A percentile compares a stretch with the other conserved stretches of the same genome.
phyloP scores from a whole-genome alignment of 1,284 basidiomycete genomes.

The Takashimella koratensis region DNA sequence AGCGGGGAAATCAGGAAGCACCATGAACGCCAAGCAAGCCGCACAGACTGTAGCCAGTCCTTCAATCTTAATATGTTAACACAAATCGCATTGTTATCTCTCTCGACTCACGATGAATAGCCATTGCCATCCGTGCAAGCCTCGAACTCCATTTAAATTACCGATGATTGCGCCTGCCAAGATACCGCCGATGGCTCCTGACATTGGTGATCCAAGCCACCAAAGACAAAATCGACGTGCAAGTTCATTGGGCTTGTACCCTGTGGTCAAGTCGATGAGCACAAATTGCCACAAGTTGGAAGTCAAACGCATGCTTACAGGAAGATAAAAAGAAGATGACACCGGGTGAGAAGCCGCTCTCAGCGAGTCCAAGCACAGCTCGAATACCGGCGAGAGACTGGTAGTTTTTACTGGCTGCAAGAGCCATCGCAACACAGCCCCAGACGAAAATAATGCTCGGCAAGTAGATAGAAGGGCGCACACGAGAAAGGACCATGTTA shows the following conservation, averaged over 20 bases:
- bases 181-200: conserved; percentile 28
- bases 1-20: conserved; percentile 39
- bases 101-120: conserved; percentile 7
- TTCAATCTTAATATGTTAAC: conserved; percentile 41
- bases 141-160: conserved; percentile 4
- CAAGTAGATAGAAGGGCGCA: conserved; percentile 24
- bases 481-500: conserved; percentile 23
- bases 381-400: conserved; percentile 16
- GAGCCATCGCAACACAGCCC: conserved; percentile 15
- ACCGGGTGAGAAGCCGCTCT: conserved; percentile 13
- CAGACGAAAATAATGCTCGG: conserved; percentile 23
- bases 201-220: conserved; percentile 14
- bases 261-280: not conserved
- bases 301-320: not conserved
- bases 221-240: conserved; percentile 16
- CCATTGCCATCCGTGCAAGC: conserved; percentile 16
- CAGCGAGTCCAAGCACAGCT: conserved; percentile 9
- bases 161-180: conserved; percentile 26
- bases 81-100: not conserved
- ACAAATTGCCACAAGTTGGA: conserved; percentile 4
- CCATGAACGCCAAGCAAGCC: conserved; percentile 16
- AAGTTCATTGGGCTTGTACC: conserved; percentile 14
- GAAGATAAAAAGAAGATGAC: conserved; percentile 7
- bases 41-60: conserved; percentile 22
- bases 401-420: conserved; percentile 7